Evolutionary conservation across 148 eudicot genomes (phyloP).

Genomic region (Hydrangea macrophylla): DNA sequence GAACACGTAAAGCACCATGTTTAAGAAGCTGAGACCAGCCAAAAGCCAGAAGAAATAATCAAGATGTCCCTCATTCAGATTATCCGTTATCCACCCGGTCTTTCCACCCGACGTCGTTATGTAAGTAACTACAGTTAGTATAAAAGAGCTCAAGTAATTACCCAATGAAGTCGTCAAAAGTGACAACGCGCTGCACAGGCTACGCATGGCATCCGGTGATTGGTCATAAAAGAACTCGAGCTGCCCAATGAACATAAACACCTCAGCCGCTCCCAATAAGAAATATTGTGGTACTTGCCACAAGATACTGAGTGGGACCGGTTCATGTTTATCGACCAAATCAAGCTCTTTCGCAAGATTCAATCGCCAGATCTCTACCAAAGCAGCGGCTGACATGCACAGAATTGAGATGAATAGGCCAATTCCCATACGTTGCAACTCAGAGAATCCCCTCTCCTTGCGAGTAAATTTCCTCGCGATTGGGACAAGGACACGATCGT

Average conservation of each 20-base stretch:
- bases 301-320: slow-evolving; percentile 38
- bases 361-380: slow-evolving; percentile 44
- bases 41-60: slow-evolving; percentile 56
- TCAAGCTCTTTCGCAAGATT: slow-evolving; percentile 33
- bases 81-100: slow-evolving; percentile 52
- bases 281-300: slow-evolving; percentile 55
- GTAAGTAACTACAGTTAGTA: slow-evolving; percentile 38
- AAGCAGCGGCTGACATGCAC: slow-evolving; percentile 44
- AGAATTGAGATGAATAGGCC: slow-evolving; percentile 45
- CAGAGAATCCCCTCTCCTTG: slow-evolving; percentile 41
- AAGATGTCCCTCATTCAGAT: slow-evolving; percentile 49
- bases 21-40: slow-evolving; percentile 44
- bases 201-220: slow-evolving; percentile 57
- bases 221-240: slow-evolving; percentile 57
- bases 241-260: slow-evolving; percentile 49
- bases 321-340: slow-evolving; percentile 32
- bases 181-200: slow-evolving; percentile 47
- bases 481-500: slow-evolving; percentile 39
- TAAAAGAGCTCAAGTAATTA: slow-evolving; percentile 54
- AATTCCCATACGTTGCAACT: slow-evolving; percentile 54
- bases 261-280: slow-evolving; percentile 49
- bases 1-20: slow-evolving; percentile 41
- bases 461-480: slow-evolving; percentile 38
- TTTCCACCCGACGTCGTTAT: slow-evolving; percentile 37
- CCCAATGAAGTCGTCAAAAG: slow-evolving; percentile 44